Evolutionary conservation across 768 basidiomycete genomes (phyloP), one percentile per base, ranked within the genome.

Genomic region (Plicaturopsis crispa): DNA sequence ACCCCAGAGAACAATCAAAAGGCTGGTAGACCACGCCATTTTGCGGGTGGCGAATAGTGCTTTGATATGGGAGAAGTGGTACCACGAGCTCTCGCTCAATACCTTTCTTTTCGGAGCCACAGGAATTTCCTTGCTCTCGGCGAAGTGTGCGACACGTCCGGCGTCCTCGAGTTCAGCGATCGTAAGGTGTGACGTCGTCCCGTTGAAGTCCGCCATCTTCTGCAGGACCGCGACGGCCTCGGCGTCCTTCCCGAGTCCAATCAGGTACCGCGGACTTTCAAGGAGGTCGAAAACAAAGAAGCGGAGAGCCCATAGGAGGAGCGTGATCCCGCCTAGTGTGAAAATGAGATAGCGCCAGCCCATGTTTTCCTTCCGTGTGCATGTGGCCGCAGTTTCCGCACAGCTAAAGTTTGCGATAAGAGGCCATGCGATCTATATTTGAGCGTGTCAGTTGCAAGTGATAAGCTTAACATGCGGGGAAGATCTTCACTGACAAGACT

Each of bases 271-370:
- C 2, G 75, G 78, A 34, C 73, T 75, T 47, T 79, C 76, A 33
- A 72, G 53, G 11, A 79, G 60, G 19, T 56, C 54, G 57, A 80
- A 78, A 19, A 62, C 46, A 50, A 74, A 70, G 54, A 74, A 66
- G 28, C 76, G 71, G 44, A 73, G 41, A 8, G 50, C 59, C 66
- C 72, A 78, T n/a, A 76, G 53, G 37, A 75, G 41, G 24, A 80
- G 59, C 18, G 66, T 74, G 28, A 78, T 43, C 6, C 63, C 73
- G 3, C 77, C 74, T 26, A 77, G 66, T 0, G 64, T 62, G 50
- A 74, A 67, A 22, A 77, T 55, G 18, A 77, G 64, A 48, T 79
- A 78, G 20, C 78, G 61, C 78, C 78, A 80, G 17, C 78, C 77
- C 76, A 75, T 78, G 45, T 79, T 80, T 14, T 70, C 45, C 3